Conservation (phyloP, 768 basidiomycete genomes). For the Tricholomella constricta region DNA sequence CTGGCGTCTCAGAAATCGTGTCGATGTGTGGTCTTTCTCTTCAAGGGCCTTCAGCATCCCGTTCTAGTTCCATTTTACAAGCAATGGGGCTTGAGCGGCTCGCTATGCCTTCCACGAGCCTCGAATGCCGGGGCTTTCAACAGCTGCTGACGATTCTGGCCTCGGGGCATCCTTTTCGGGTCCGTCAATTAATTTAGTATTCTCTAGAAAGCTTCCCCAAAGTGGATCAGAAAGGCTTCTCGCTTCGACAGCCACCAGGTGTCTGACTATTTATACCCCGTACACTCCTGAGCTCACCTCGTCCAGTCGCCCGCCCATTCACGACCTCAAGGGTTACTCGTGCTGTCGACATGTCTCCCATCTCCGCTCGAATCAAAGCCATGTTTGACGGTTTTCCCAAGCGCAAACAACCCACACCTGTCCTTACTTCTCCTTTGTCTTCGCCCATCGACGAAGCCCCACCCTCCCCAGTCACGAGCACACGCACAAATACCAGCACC, state of each 20-base stretch:
- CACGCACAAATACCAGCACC: neutral
- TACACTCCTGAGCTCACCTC: neutral
- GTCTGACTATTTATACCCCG: neutral
- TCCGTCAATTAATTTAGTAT: neutral
- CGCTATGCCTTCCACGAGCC: neutral
- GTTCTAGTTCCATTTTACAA: too few relatives aligned
- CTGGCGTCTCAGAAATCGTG: neutral
- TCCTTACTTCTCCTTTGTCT: neutral
- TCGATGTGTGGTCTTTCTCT: too few relatives aligned
- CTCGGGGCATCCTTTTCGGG: neutral
- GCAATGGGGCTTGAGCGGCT: neutral
- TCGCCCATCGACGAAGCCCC: neutral
- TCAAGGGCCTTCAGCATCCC: too few relatives aligned
- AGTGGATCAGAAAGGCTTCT: neutral
- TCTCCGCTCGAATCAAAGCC: conserved; percentile 4
- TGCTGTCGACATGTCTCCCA: conserved; percentile 2
- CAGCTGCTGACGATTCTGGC: neutral
- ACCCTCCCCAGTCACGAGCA: neutral
- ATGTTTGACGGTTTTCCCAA: conserved; percentile 4
- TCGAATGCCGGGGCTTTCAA: neutral
- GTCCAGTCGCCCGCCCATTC: neutral
- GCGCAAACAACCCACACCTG: neutral
- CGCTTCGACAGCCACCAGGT: neutral
- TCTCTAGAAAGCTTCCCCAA: neutral
- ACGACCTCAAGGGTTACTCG: neutral